Conservation (phyloP, 768 basidiomycete species). For the Tricholoma bakamatsutake region DNA sequence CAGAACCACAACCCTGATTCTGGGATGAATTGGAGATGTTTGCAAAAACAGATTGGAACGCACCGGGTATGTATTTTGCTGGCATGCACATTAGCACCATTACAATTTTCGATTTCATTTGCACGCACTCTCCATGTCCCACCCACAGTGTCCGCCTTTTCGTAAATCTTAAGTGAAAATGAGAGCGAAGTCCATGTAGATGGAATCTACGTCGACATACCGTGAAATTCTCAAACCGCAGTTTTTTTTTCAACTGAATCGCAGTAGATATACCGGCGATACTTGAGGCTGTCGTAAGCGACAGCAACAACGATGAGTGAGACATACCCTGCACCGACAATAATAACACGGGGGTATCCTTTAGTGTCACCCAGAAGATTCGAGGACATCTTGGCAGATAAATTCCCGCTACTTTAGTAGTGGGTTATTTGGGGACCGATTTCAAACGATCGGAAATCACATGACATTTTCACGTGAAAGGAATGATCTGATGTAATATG, state of each 20-base stretch:
- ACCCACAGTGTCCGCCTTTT: constrained; percentile 40
- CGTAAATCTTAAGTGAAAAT: constrained; percentile 36
- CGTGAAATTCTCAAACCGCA: constrained; percentile 42
- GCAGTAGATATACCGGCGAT: constrained; percentile 44
- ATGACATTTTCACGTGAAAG: no score
- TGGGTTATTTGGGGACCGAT: no score
- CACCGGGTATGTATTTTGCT: constrained; percentile 56
- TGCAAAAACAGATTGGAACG: constrained; percentile 5
- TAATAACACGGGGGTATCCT: constrained; percentile 32
- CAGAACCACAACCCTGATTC: constrained; percentile 47
- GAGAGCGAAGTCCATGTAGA: not conserved
- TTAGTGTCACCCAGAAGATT: constrained; percentile 8
- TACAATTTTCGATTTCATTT: not conserved
- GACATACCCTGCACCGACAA: constrained; percentile 47
- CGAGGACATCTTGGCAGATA: constrained; percentile 4
- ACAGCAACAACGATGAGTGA: not conserved
- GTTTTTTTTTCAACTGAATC: constrained; percentile 38
- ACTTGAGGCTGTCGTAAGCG: constrained; percentile 17
- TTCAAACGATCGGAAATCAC: no score
- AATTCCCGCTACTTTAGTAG: no score
- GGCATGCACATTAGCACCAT: not conserved
- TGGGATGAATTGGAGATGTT: not conserved
- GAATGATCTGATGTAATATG: no score
- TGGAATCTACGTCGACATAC: constrained; percentile 22
- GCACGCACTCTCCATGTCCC: constrained; percentile 52